These are phyloP conservation scores for Cercis canadensis DNA, from an alignment of 306 rosid species.

Conservation along the genomic window DNA sequence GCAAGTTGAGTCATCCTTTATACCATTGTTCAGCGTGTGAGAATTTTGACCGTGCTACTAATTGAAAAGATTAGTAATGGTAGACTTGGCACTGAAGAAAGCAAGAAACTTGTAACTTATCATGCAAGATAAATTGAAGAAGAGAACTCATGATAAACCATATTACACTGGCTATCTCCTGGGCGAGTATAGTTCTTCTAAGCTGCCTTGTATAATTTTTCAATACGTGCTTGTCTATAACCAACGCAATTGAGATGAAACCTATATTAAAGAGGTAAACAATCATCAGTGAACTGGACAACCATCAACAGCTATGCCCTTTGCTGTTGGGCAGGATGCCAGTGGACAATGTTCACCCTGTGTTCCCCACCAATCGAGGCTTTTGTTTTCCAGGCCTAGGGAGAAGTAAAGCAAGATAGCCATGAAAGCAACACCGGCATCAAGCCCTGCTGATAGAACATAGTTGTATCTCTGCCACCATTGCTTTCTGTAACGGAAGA, in stretches of 20 bases:
- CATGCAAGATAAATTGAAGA: no score
- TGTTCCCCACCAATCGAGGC: slow-evolving; percentile 77
- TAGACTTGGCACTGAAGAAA: neutral
- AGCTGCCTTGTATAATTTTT: neutral
- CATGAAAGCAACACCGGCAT: slow-evolving; percentile 92
- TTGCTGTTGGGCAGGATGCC: slow-evolving; percentile 77
- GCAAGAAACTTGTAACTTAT: no score
- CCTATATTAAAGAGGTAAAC: slow-evolving; percentile 2
- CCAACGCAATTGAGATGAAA: no score
- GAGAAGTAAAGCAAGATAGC: slow-evolving; percentile 65
- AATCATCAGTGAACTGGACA: slow-evolving; percentile 53
- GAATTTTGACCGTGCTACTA: no score
- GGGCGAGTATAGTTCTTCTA: neutral
- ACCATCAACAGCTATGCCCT: slow-evolving; percentile 54
- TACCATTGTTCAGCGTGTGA: no score
- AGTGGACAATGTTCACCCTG: slow-evolving; percentile 74
- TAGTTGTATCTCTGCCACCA: slow-evolving; percentile 98
- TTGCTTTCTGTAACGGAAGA: slow-evolving; percentile 73
- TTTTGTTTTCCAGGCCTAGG: slow-evolving; percentile 57
- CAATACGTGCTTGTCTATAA: slow-evolving; percentile 13
- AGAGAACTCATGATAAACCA: slow-evolving; percentile 12
- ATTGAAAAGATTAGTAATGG: neutral
- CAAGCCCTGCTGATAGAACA: slow-evolving; percentile 81
- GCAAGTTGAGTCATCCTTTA: no score
- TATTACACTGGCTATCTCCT: slow-evolving; percentile 4